Evolutionary conservation across 2,329 filamentous ascomycete species (phyloP).

Genomic region (Phaeosphaeria sp.): DNA sequence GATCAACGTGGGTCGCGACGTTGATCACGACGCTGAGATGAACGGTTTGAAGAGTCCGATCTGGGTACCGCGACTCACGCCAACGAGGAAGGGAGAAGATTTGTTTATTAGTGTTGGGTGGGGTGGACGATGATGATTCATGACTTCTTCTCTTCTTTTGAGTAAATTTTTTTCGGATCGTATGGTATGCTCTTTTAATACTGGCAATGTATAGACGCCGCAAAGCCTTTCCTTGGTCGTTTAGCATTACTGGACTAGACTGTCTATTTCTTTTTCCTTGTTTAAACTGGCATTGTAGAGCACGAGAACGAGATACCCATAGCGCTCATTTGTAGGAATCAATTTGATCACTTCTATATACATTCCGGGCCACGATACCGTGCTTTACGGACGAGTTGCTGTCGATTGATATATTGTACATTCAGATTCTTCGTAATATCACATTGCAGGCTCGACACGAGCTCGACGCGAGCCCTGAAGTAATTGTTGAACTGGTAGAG

Average conservation of each 20-base stretch:
- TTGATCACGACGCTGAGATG: slow-evolving; percentile 22
- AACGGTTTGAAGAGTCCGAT: slow-evolving; percentile 53
- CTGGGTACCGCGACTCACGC: slow-evolving; percentile 71
- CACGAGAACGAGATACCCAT: slow-evolving; percentile 7
- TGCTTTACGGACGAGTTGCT: no score
- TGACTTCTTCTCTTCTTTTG: slow-evolving; percentile 10
- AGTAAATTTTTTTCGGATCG: neutral
- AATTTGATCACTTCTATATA: neutral
- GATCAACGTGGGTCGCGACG: slow-evolving; percentile 23
- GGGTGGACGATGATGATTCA: slow-evolving; percentile 10
- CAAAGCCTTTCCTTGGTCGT: neutral
- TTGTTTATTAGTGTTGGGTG: slow-evolving; percentile 58
- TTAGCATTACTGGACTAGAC: neutral
- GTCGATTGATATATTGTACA: no score
- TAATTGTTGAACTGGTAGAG: neutral
- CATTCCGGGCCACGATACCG: neutral
- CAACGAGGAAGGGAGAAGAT: slow-evolving; percentile 70
- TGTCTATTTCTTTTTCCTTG: neutral
- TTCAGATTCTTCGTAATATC: no score
- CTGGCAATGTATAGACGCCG: slow-evolving; percentile 6
- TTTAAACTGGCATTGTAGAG: slow-evolving; percentile 1
- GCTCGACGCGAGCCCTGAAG: no score
- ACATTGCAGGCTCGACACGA: neutral
- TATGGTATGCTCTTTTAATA: neutral
- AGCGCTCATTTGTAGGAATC: slow-evolving; percentile 3